phyloP scores from a whole-genome alignment of 805 yeast species.

The Wickerhamiella sorbophila region DNA sequence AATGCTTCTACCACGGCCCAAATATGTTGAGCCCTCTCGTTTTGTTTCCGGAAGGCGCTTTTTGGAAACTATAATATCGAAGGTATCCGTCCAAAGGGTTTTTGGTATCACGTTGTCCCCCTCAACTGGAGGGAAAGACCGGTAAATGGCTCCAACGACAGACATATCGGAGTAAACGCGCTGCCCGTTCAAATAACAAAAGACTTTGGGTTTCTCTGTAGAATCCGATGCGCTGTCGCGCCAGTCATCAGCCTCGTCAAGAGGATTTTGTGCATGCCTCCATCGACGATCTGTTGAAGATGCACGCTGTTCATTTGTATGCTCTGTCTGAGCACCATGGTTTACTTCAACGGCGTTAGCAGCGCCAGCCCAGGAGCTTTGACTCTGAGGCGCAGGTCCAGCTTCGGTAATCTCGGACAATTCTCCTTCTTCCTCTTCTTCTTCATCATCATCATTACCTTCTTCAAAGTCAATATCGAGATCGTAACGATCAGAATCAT shows the following conservation, averaged over 20 bases:
- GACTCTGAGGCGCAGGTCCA: not conserved
- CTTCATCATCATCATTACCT: constrained; percentile 13
- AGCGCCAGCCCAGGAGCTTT: not conserved
- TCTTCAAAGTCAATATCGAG: constrained; percentile 10
- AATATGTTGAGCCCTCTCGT: not conserved
- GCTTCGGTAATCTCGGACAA: too few relatives aligned
- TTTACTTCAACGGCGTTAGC: not conserved
- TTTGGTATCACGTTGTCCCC: constrained; percentile 7
- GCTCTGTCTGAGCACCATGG: not conserved
- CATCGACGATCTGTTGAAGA: not conserved
- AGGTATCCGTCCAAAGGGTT: constrained; percentile 42
- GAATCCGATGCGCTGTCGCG: not conserved
- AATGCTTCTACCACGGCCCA: not conserved
- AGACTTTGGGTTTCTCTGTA: not conserved
- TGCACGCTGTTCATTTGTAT: not conserved
- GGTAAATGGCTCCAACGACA: constrained; percentile 8
- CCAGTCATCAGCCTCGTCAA: not conserved
- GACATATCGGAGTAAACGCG: constrained; percentile 7
- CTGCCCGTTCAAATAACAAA: constrained; percentile 4
- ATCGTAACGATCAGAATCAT: constrained; percentile 5
- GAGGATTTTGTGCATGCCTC: too few relatives aligned
- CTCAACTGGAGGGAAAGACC: not conserved
- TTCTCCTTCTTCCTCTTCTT: constrained; percentile 4
- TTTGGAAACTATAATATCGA: constrained; percentile 16
- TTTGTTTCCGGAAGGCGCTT: not conserved